These are phyloP conservation scores for Craspedostauros australis DNA, from an alignment of 108 stramenopile genomes.

Conservation along the genomic window DNA sequence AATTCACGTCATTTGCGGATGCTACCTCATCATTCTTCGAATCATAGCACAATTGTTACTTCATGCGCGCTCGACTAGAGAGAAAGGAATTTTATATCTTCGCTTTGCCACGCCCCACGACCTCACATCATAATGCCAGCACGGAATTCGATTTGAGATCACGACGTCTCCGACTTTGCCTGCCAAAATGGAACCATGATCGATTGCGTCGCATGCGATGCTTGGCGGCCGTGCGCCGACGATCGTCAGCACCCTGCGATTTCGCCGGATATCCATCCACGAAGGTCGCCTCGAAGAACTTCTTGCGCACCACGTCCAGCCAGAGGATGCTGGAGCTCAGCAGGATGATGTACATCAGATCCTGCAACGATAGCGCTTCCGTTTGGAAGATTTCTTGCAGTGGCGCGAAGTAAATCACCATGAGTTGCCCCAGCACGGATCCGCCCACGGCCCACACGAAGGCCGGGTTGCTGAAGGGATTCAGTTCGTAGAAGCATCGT, in stretches of 20 bases:
- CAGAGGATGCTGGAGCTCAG: slow-evolving; percentile 79
- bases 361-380: slow-evolving; percentile 74
- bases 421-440: slow-evolving; percentile 81
- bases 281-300: slow-evolving; percentile 69
- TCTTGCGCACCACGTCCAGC: slow-evolving; percentile 86
- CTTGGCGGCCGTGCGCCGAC: background rate
- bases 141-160: slow-evolving; percentile 11
- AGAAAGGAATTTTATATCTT: no score
- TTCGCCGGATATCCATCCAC: slow-evolving; percentile 36
- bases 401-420: slow-evolving; percentile 87
- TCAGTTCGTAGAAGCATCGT: slow-evolving; percentile 73
- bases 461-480: slow-evolving; percentile 74
- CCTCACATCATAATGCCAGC: slow-evolving; percentile 12
- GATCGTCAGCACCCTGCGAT: slow-evolving; percentile 2
- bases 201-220: background rate
- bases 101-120: no score
- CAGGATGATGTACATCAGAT: slow-evolving; percentile 66
- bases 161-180: no score
- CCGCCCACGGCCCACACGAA: slow-evolving; percentile 85
- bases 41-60: no score
- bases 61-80: no score
- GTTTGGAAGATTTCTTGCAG: slow-evolving; percentile 93
- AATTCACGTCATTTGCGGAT: no score
- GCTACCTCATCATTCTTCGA: no score
- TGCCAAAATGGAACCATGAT: slow-evolving; percentile 17